phyloP scores from a whole-genome alignment of 106 monocot genomes.

The Dendrobium huoshanense region DNA sequence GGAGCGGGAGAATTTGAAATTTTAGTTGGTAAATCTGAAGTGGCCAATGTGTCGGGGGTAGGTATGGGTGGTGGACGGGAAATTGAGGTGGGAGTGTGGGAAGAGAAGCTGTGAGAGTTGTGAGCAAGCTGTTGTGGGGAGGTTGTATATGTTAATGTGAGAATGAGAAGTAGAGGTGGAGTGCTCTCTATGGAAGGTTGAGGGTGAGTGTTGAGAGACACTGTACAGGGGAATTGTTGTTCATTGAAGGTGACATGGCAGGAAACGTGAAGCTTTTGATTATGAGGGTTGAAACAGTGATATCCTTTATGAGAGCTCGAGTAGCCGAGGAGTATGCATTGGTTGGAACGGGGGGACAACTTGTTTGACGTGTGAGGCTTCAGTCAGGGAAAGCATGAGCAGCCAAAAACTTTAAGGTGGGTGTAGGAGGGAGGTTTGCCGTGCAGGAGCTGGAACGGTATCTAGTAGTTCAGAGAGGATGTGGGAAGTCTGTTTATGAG shows the following conservation, averaged over 20 bases:
- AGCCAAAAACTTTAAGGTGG: background rate
- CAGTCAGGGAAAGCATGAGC: background rate
- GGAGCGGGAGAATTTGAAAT: too few relatives aligned
- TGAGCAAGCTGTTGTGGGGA: too few relatives aligned
- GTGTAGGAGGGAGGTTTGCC: too few relatives aligned
- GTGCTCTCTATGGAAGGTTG: background rate
- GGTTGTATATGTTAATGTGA: too few relatives aligned
- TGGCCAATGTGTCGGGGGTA: too few relatives aligned
- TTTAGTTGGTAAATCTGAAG: too few relatives aligned
- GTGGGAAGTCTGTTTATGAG: too few relatives aligned
- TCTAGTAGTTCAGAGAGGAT: background rate
- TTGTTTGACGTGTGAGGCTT: background rate
- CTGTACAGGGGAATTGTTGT: background rate
- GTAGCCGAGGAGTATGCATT: background rate
- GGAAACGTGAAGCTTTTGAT: background rate
- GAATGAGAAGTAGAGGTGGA: background rate
- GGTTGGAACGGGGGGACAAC: background rate
- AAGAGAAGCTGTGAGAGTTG: too few relatives aligned
- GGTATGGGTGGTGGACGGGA: too few relatives aligned
- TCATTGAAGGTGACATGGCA: background rate
- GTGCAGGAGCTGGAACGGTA: background rate
- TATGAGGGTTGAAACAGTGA: background rate
- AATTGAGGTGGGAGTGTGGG: background rate
- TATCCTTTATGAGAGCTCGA: background rate
- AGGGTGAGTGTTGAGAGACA: background rate